phyloP scores from a whole-genome alignment of 2,329 filamentous ascomycete species.

The Fusarium compactum region DNA sequence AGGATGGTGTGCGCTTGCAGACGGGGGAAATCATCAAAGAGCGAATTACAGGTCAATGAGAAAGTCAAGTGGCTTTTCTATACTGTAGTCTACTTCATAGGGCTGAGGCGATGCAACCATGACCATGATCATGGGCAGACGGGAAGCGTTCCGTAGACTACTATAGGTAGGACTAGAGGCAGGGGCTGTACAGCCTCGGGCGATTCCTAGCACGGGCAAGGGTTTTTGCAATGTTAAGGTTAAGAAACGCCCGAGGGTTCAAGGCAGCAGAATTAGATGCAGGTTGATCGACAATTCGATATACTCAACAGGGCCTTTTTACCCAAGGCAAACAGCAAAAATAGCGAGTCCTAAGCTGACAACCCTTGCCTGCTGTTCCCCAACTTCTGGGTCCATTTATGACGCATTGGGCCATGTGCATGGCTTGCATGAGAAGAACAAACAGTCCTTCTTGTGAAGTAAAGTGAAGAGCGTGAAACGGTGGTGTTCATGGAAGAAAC shows the following conservation, averaged over 20 bases:
- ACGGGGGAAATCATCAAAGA: background rate
- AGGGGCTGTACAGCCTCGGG: conserved; percentile 34
- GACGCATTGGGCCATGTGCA: conserved; percentile 12
- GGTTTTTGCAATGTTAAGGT: background rate
- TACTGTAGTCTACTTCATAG: conserved; percentile 12
- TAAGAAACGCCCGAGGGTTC: conserved; percentile 14
- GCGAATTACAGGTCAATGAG: conserved; percentile 5
- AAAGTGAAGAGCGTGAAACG: conserved; percentile 10
- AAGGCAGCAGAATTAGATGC: conserved; percentile 27
- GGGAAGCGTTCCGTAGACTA: background rate
- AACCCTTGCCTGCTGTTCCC: conserved; percentile 13
- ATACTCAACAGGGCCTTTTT: background rate
- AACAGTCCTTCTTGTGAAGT: background rate
- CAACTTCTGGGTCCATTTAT: conserved; percentile 16
- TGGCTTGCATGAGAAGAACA: conserved; percentile 7
- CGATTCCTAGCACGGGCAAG: conserved; percentile 18
- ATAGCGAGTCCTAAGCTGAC: conserved; percentile 13
- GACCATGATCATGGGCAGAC: background rate
- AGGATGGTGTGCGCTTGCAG: conserved; percentile 14
- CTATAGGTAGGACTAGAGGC: conserved; percentile 1
- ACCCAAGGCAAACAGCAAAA: conserved; percentile 5
- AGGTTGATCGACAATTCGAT: conserved; percentile 25
- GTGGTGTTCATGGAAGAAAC: conserved; percentile 27
- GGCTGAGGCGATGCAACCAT: conserved; percentile 35
- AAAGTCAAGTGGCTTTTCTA: conserved; percentile 2